Evolutionary conservation across 1,139 yeast genomes (phyloP).

Genomic region (Yamadazyma triangularis): DNA sequence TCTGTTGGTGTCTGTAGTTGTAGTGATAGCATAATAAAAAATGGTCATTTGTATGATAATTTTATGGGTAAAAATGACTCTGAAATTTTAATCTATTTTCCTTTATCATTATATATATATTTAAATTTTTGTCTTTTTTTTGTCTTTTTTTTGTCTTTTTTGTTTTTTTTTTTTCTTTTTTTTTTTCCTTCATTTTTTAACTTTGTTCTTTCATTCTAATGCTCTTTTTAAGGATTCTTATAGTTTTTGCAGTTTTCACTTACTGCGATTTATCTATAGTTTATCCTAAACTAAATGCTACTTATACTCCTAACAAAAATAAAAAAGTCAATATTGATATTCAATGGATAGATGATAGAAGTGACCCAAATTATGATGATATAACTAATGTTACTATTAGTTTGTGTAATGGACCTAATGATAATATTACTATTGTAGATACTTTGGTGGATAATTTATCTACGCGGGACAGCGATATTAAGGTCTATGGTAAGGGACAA

Average conservation of each 20-base stretch:
- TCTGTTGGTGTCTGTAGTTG: too few species aligned
- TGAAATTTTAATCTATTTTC: too few species aligned
- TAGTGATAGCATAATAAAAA: too few species aligned
- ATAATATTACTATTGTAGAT: slow-evolving; percentile 6
- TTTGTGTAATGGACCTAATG: slow-evolving; percentile 11
- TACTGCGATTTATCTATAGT: slow-evolving; percentile 5
- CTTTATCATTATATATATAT: too few species aligned
- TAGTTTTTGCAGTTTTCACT: background rate
- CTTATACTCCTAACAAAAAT: slow-evolving; percentile 2
- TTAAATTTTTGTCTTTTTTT: background rate
- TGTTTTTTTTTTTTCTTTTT: background rate
- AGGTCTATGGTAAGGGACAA: slow-evolving; percentile 2
- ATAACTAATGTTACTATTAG: slow-evolving; percentile 6
- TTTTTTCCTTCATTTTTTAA: too few species aligned
- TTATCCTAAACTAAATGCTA: slow-evolving; percentile 4
- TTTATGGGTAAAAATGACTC: too few species aligned
- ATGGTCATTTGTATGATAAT: too few species aligned
- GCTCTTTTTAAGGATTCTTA: too few species aligned
- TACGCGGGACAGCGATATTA: background rate
- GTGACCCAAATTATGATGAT: slow-evolving; percentile 5
- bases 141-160: background rate
- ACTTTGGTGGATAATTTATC: background rate
- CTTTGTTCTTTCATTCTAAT: too few species aligned
- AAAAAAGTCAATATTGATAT: slow-evolving; percentile 4
- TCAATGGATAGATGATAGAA: slow-evolving; percentile 7